A percentile compares a stretch with the other conserved stretches of the same genome.
Evolutionary conservation across 1,284 basidiomycete species (phyloP).

Genomic region (Melampsora allii-populina): DNA sequence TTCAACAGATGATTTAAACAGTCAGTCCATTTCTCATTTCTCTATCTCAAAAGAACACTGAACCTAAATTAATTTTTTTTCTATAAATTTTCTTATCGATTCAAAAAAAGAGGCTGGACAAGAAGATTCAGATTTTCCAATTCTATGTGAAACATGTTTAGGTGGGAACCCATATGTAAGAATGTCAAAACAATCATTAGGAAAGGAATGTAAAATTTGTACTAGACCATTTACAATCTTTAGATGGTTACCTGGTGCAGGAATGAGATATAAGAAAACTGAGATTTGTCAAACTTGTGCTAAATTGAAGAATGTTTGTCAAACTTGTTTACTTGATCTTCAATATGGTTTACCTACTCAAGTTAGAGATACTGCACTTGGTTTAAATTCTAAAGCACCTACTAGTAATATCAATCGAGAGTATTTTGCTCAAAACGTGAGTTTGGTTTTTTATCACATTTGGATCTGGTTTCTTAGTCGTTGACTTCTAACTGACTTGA

Average conservation of each 20-base stretch:
- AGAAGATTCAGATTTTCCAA: constrained; percentile 86
- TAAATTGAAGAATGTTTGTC: constrained; percentile 98
- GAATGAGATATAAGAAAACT: constrained; percentile 93
- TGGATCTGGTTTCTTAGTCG: neutral
- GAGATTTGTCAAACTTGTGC: constrained; percentile 98
- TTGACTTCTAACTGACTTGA: neutral
- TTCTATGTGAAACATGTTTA: constrained; percentile 61
- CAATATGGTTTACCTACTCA: constrained; percentile 96
- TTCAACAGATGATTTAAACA: constrained; percentile 37
- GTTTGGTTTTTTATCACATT: constrained; percentile 52
- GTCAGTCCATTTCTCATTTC: constrained; percentile 11
- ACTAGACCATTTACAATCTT: constrained; percentile 84
- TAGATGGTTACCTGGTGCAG: constrained; percentile 92
- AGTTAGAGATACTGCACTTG: constrained; percentile 92
- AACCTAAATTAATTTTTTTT: no score
- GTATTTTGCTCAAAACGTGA: constrained; percentile 88
- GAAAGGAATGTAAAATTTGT: constrained; percentile 91
- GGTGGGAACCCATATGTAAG: constrained; percentile 60
- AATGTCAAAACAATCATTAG: constrained; percentile 92
- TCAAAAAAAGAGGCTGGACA: constrained; percentile 64
- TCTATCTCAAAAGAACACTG: no score
- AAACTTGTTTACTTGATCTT: constrained; percentile 89
- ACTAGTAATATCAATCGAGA: constrained; percentile 91
- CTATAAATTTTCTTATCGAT: neutral
- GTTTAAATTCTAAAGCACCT: constrained; percentile 79